These are phyloP conservation scores for Lichtheimia ornata DNA, from an alignment of 371 early-diverging fungal genomes.

Conservation along the genomic window DNA sequence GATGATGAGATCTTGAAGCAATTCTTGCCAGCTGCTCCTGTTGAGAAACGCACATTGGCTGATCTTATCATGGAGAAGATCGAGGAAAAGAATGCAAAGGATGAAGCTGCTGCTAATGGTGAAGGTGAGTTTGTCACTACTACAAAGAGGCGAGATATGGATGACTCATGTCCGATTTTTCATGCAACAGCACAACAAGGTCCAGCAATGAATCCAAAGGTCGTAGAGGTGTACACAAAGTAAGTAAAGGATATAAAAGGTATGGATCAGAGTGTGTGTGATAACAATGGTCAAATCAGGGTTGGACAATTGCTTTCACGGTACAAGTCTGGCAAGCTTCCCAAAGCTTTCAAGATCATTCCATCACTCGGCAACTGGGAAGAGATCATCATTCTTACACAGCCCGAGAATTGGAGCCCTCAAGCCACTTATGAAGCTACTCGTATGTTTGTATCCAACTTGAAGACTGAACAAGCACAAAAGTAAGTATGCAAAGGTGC, in stretches of 20 bases:
- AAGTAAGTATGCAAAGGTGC: constrained; percentile 68
- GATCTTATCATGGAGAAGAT: constrained; percentile 96
- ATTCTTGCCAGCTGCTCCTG: constrained; percentile 85
- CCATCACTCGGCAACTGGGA: constrained; percentile 96
- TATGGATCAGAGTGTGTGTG: not conserved
- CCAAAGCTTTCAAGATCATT: constrained; percentile 98
- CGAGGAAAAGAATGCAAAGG: constrained; percentile 66
- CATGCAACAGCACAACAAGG: constrained; percentile 20
- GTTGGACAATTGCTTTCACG: constrained; percentile 90
- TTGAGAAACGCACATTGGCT: constrained; percentile 83
- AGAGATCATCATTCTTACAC: constrained; percentile 89
- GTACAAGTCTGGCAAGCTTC: constrained; percentile 95
- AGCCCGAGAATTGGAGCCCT: constrained; percentile 94
- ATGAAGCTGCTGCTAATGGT: constrained; percentile 21
- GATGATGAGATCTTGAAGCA: constrained; percentile 82
- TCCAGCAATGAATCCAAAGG: constrained; percentile 80
- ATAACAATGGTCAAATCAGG: constrained; percentile 32
- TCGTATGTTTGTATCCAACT: constrained; percentile 92
- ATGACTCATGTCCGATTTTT: constrained; percentile 19
- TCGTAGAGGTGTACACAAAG: constrained; percentile 95
- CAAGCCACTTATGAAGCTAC: constrained; percentile 96
- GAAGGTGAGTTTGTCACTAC: constrained; percentile 27
- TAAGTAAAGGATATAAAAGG: constrained; percentile 23
- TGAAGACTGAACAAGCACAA: constrained; percentile 92
- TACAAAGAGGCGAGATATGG: constrained; percentile 17